phyloP scores from a whole-genome alignment of 176 grass and related monocot genomes.

The Ensete glaucum region DNA sequence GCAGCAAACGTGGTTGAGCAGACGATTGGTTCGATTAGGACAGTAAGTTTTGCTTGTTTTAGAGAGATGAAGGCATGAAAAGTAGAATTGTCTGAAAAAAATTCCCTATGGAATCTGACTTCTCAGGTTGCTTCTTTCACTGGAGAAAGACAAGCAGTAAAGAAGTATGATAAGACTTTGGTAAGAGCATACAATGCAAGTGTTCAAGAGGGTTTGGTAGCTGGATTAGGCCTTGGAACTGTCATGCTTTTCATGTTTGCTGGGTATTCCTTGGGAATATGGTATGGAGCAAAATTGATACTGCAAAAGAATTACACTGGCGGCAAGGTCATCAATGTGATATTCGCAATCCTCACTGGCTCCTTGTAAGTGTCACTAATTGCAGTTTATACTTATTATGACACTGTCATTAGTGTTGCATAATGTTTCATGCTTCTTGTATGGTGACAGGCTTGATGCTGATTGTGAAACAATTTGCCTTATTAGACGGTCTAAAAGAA shows the following conservation, averaged over 20 bases:
- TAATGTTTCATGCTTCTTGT: not conserved
- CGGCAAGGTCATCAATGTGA: slow-evolving; percentile 95
- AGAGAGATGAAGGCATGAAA: not conserved
- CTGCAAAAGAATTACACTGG: slow-evolving; percentile 71
- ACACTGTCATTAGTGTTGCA: not conserved
- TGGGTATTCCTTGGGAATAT: slow-evolving; percentile 92
- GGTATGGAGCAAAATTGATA: slow-evolving; percentile 94
- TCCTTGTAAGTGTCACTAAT: slow-evolving; percentile 78
- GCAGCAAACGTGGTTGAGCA: slow-evolving; percentile 77
- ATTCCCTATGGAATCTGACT: not conserved
- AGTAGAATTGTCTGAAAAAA: not conserved
- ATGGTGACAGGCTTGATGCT: not conserved
- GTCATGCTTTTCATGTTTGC: slow-evolving; percentile 94
- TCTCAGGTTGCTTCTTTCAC: slow-evolving; percentile 94
- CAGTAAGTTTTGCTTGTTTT: slow-evolving; percentile 33
- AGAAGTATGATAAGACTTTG: slow-evolving; percentile 70
- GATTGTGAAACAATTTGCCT: not conserved
- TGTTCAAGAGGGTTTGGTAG: slow-evolving; percentile 74
- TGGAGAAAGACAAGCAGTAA: slow-evolving; percentile 74
- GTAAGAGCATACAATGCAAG: slow-evolving; percentile 68
- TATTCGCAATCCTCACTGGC: slow-evolving; percentile 91
- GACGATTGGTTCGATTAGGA: slow-evolving; percentile 86
- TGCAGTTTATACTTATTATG: not conserved
- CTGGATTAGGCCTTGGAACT: slow-evolving; percentile 69
- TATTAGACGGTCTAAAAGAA: not conserved